Percentiles rank a stretch among this genome's conserved stretches.
Evolutionary conservation across 208 protist genomes (phyloP).

Genomic region (Leishmania martiniquensis): DNA sequence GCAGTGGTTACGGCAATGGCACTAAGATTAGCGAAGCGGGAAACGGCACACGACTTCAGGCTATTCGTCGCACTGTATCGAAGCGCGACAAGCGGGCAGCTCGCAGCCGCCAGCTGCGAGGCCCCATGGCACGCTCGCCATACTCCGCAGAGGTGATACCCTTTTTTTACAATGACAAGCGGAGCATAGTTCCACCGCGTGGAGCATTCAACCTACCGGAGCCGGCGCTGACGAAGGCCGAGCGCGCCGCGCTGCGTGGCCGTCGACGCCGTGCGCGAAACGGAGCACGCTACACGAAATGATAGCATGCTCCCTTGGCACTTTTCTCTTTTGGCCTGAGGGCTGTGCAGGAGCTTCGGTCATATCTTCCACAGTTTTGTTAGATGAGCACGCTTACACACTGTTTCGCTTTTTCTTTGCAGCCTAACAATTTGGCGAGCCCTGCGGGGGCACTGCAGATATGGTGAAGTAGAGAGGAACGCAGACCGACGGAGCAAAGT

Average conservation of each 20-base stretch:
- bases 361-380: not conserved
- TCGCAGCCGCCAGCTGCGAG: conserved; percentile 17
- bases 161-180: conserved; percentile 65
- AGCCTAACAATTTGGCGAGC: not conserved
- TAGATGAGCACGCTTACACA: not conserved
- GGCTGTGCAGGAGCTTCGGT: not conserved
- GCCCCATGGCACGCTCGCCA: conserved; percentile 27
- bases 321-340: conserved; percentile 7
- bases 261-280: conserved; percentile 22
- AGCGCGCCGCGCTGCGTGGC: conserved; percentile 35
- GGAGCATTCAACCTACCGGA: conserved; percentile 72
- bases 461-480: not conserved
- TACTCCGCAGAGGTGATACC: conserved; percentile 68
- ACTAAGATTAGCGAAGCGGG: not conserved
- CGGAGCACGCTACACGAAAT: conserved; percentile 35
- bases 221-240: conserved; percentile 51
- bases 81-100: conserved; percentile 26
- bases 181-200: conserved; percentile 68
- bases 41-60: not conserved
- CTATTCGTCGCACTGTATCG: conserved; percentile 1
- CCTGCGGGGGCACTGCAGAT: not conserved
- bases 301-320: not conserved
- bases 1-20: not conserved
- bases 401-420: not conserved
- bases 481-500: not conserved